Evolutionary conservation across 768 basidiomycete species (phyloP).

Genomic region (Fistulinella prunicolor): DNA sequence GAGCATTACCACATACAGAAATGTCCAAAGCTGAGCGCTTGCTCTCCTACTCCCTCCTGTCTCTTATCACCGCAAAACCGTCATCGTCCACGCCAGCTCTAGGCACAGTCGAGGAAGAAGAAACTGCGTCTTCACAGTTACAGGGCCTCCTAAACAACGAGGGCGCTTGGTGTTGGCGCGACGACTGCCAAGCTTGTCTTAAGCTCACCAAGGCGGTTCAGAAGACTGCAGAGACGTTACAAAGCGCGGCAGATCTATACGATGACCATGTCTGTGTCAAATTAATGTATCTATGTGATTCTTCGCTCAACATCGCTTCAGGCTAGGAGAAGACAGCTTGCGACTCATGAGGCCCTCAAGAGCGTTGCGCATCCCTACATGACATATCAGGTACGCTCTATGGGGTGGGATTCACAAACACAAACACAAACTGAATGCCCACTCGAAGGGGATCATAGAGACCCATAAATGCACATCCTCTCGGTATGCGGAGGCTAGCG

Average conservation of each 20-base stretch:
- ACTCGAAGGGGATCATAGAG: slow-evolving; percentile 59
- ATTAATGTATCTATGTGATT: not conserved
- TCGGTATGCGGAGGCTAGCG: slow-evolving; percentile 56
- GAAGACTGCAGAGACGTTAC: slow-evolving; percentile 68
- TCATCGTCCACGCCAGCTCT: slow-evolving; percentile 47
- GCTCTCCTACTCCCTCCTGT: slow-evolving; percentile 69
- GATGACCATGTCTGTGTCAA: slow-evolving; percentile 65
- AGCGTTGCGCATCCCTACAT: slow-evolving; percentile 72
- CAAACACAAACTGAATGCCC: not conserved
- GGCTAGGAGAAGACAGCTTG: slow-evolving; percentile 71
- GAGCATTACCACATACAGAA: slow-evolving; percentile 41
- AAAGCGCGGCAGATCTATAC: slow-evolving; percentile 73
- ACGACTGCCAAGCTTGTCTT: slow-evolving; percentile 75
- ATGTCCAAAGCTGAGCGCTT: slow-evolving; percentile 76
- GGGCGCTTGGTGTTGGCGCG: slow-evolving; percentile 87
- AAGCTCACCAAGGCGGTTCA: slow-evolving; percentile 75
- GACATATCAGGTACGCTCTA: slow-evolving; percentile 56
- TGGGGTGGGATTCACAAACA: not conserved
- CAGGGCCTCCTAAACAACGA: slow-evolving; percentile 64
- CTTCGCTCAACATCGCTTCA: slow-evolving; percentile 28
- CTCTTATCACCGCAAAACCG: slow-evolving; percentile 70
- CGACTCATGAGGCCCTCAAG: slow-evolving; percentile 74
- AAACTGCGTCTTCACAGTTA: slow-evolving; percentile 35
- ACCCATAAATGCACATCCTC: slow-evolving; percentile 69
- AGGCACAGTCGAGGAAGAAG: slow-evolving; percentile 50